A percentile compares a stretch with the other conserved stretches of the same genome.
Conservation (phyloP, 2,329 filamentous ascomycete genomes). For the Trichoderma semiorbis region DNA sequence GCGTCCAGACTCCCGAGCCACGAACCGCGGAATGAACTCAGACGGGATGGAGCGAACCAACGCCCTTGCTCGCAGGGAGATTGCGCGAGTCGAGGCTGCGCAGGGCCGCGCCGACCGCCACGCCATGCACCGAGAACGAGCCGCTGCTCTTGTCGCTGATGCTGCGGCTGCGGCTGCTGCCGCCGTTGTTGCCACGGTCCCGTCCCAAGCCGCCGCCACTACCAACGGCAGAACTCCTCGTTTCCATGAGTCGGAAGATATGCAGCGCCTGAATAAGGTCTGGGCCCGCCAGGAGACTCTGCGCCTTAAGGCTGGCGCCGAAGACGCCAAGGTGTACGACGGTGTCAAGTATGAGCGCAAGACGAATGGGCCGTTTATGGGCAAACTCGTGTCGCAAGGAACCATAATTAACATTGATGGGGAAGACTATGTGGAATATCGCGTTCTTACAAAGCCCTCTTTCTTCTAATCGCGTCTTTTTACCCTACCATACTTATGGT, state of each 20-base stretch:
- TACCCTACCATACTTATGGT: neutral
- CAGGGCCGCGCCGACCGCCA: slow-evolving; percentile 51
- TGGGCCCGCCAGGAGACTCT: slow-evolving; percentile 54
- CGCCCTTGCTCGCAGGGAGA: slow-evolving; percentile 48
- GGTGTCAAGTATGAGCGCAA: slow-evolving; percentile 63
- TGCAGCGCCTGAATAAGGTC: slow-evolving; percentile 52
- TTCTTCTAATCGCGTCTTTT: slow-evolving; percentile 46
- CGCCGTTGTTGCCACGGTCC: slow-evolving; percentile 19
- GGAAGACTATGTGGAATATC: slow-evolving; percentile 65
- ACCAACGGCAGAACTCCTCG: slow-evolving; percentile 29
- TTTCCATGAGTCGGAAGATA: slow-evolving; percentile 47
- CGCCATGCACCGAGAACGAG: slow-evolving; percentile 41
- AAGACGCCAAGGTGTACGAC: slow-evolving; percentile 55
- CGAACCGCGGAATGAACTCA: slow-evolving; percentile 26
- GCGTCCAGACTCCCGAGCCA: slow-evolving; percentile 24
- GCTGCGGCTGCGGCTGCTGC: slow-evolving; percentile 31
- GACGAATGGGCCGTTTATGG: slow-evolving; percentile 56
- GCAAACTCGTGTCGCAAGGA: slow-evolving; percentile 60
- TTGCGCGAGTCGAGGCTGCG: slow-evolving; percentile 49
- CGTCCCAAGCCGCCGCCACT: slow-evolving; percentile 18
- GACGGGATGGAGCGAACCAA: slow-evolving; percentile 46
- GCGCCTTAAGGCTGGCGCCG: slow-evolving; percentile 40
- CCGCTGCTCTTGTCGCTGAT: slow-evolving; percentile 33
- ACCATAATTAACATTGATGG: slow-evolving; percentile 62
- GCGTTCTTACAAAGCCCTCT: slow-evolving; percentile 60